Evolutionary conservation across 768 basidiomycete genomes (phyloP).

Genomic region (Suillus hirtellus): DNA sequence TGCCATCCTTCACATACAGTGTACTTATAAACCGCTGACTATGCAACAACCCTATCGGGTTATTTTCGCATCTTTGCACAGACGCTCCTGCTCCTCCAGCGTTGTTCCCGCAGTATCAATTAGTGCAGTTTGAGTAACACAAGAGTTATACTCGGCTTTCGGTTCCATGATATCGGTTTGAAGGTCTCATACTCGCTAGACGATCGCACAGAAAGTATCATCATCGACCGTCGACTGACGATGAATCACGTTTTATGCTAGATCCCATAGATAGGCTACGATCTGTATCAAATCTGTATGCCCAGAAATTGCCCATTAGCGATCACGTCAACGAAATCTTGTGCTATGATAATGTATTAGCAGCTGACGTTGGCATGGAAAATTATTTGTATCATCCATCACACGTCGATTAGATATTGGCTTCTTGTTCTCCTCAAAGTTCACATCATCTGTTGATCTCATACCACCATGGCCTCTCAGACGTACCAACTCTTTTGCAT

Average conservation of each 20-base stretch:
- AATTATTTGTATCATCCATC: background rate
- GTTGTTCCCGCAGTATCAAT: background rate
- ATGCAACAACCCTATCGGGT: too few species aligned
- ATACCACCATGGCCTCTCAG: slow-evolving; percentile 40
- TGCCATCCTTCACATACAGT: too few species aligned
- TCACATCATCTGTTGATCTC: slow-evolving; percentile 14
- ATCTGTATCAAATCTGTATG: background rate
- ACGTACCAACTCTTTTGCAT: slow-evolving; percentile 79
- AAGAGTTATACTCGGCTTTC: background rate
- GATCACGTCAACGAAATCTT: background rate
- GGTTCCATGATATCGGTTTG: background rate
- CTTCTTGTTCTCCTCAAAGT: slow-evolving; percentile 11
- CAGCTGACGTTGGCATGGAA: slow-evolving; percentile 6
- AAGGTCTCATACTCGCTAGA: background rate
- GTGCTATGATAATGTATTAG: background rate
- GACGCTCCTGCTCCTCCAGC: background rate
- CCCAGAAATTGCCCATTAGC: background rate
- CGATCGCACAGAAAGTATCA: background rate
- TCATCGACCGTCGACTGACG: background rate
- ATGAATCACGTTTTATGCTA: background rate
- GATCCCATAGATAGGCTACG: background rate
- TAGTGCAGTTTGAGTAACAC: background rate
- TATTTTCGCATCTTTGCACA: background rate
- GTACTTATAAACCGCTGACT: too few species aligned
- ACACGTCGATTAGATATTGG: background rate